Percentiles rank a stretch among this genome's conserved stretches.
Evolutionary conservation across 2,329 filamentous ascomycete genomes (phyloP).

Genomic region (Emericellopsis cladophorae): DNA sequence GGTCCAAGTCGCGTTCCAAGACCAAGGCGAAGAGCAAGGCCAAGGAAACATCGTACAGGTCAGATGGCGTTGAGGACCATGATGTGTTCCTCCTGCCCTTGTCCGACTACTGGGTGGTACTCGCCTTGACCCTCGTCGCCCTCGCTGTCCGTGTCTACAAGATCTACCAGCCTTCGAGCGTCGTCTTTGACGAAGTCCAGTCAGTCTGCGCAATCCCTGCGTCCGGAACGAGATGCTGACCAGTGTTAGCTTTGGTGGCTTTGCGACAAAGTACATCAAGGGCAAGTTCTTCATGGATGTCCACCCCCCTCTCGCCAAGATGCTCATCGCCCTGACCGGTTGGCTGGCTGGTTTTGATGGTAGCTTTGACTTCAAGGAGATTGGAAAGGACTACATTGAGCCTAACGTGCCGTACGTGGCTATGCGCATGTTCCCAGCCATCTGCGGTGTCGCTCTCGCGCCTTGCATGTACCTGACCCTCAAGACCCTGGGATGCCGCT

Average conservation of each 20-base stretch:
- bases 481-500: slow-evolving; percentile 81
- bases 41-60: slow-evolving; percentile 49
- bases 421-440: slow-evolving; percentile 86
- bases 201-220: slow-evolving; percentile 34
- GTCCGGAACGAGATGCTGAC: no score
- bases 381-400: slow-evolving; percentile 96
- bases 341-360: slow-evolving; percentile 93
- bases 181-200: slow-evolving; percentile 99
- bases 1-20: slow-evolving; percentile 6
- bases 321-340: slow-evolving; percentile 88
- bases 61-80: slow-evolving; percentile 73
- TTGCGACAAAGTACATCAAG: slow-evolving; percentile 98
- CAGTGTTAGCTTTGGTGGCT: slow-evolving; percentile 73
- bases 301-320: slow-evolving; percentile 93
- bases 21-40: slow-evolving; percentile 19
- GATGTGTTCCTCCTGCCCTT: slow-evolving; percentile 80
- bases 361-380: slow-evolving; percentile 97
- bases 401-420: slow-evolving; percentile 92
- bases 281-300: slow-evolving; percentile 99
- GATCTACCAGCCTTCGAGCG: slow-evolving; percentile 91
- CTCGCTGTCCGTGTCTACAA: slow-evolving; percentile 78
- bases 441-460: slow-evolving; percentile 78
- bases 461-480: slow-evolving; percentile 91
- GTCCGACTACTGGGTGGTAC: slow-evolving; percentile 71
- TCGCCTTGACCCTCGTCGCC: slow-evolving; percentile 61